Conservation (phyloP, 140 eudicot species). For the Flaveria floridana region DNA sequence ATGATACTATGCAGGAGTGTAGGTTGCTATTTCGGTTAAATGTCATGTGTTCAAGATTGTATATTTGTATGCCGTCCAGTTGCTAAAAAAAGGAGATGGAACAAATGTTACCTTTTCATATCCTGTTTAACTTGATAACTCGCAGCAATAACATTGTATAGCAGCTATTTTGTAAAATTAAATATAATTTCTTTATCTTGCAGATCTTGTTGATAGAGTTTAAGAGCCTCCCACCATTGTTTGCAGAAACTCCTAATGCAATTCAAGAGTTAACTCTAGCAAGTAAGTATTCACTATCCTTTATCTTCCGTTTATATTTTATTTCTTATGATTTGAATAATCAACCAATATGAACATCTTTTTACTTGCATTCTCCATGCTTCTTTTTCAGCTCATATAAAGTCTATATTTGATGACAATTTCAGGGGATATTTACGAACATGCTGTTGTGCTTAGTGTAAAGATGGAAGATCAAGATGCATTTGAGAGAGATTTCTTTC, state of each 20-base stretch:
- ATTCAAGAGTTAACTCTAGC: constrained; percentile 72
- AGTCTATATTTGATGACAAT: constrained; percentile 15
- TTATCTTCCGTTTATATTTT: neutral
- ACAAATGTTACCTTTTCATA: neutral
- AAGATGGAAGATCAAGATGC: constrained; percentile 94
- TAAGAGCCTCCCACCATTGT: constrained; percentile 83
- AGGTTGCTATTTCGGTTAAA: neutral
- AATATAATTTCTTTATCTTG: neutral
- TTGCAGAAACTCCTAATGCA: constrained; percentile 72
- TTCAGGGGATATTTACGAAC: constrained; percentile 92
- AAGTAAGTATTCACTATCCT: constrained; percentile 46
- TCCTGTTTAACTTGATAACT: neutral
- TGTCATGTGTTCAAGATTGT: constrained; percentile 7
- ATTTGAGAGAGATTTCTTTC: constrained; percentile 93
- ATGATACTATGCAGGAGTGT: neutral
- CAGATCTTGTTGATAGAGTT: constrained; percentile 56
- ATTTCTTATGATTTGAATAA: constrained; percentile 9
- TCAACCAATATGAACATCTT: neutral
- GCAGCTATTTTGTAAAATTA: neutral
- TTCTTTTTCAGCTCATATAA: neutral
- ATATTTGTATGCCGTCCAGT: constrained; percentile 6
- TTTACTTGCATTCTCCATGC: neutral
- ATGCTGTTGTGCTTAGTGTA: constrained; percentile 88
- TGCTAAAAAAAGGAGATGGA: neutral
- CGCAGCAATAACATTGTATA: constrained; percentile 3